Conservation (phyloP, 1,139 yeast genomes). For the Dujonia santamariae region DNA sequence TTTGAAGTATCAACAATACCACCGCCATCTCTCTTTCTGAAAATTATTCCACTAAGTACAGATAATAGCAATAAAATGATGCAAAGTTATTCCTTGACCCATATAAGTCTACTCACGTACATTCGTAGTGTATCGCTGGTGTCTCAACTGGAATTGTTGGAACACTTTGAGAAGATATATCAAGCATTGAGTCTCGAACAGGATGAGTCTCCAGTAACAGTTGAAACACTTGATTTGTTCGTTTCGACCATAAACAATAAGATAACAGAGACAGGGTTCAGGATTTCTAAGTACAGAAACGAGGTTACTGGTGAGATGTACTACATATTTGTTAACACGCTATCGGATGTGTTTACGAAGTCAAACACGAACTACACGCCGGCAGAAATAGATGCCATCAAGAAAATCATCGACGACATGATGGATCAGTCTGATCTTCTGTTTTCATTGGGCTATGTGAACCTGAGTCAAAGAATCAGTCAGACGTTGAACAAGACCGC, state of each 20-base stretch:
- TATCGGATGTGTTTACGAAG: conserved; percentile 39
- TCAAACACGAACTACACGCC: conserved; percentile 40
- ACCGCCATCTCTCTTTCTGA: too few relatives aligned
- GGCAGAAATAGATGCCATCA: conserved; percentile 48
- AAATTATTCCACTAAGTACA: too few relatives aligned
- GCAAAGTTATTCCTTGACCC: conserved; percentile 3
- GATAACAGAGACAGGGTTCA: conserved; percentile 42
- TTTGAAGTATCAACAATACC: too few relatives aligned
- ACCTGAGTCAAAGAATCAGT: conserved; percentile 26
- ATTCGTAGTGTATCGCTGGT: conserved; percentile 5
- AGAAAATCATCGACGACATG: conserved; percentile 45
- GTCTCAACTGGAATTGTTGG: neutral
- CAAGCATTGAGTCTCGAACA: conserved; percentile 2
- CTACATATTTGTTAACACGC: conserved; percentile 43
- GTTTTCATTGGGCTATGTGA: conserved; percentile 26
- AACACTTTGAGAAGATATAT: neutral
- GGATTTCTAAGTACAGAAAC: conserved; percentile 37
- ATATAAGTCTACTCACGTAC: conserved; percentile 7
- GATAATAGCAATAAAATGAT: too few relatives aligned
- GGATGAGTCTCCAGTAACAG: neutral
- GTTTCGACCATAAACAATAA: conserved; percentile 38
- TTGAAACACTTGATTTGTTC: conserved; percentile 17
- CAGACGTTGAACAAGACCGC: conserved; percentile 21
- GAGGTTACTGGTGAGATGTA: conserved; percentile 31
- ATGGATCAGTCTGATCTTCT: conserved; percentile 26